Conservation (phyloP, 352 stramenopile genomes). For the Phytophthora pisi region DNA sequence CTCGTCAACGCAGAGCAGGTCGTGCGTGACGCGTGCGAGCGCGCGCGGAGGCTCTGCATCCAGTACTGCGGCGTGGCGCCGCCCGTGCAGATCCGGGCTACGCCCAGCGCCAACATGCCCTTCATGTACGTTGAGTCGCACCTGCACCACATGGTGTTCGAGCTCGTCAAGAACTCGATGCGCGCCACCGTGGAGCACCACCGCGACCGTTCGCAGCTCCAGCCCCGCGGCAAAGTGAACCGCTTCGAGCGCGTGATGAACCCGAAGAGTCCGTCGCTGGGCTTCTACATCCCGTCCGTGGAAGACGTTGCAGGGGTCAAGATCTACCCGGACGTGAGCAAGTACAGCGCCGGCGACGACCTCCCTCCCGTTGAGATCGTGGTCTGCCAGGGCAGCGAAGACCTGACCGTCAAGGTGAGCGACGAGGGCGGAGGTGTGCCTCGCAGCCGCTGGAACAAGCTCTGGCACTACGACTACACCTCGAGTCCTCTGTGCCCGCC, state of each 20-base stretch:
- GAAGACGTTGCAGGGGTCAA: slow-evolving; percentile 57
- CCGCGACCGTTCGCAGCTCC: slow-evolving; percentile 50
- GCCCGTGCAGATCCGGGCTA: slow-evolving; percentile 53
- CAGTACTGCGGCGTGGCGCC: slow-evolving; percentile 59
- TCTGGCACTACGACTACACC: slow-evolving; percentile 99
- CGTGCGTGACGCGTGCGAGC: slow-evolving; percentile 52
- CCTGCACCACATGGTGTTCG: slow-evolving; percentile 91
- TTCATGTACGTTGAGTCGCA: slow-evolving; percentile 86
- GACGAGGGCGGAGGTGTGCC: slow-evolving; percentile 98
- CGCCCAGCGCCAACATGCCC: slow-evolving; percentile 47
- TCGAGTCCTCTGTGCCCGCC: slow-evolving; percentile 81
- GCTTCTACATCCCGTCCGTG: slow-evolving; percentile 66
- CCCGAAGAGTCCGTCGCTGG: slow-evolving; percentile 54
- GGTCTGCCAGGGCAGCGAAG: slow-evolving; percentile 95
- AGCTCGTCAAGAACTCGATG: slow-evolving; percentile 99
- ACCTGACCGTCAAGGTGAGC: slow-evolving; percentile 97
- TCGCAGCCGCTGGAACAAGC: slow-evolving; percentile 94
- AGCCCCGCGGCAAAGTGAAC: slow-evolving; percentile 42
- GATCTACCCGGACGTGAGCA: slow-evolving; percentile 68
- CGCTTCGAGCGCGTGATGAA: slow-evolving; percentile 65
- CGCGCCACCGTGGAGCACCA: slow-evolving; percentile 96
- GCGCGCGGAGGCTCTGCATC: slow-evolving; percentile 52
- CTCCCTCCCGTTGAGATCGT: slow-evolving; percentile 96
- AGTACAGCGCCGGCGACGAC: slow-evolving; percentile 51
- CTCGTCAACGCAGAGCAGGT: slow-evolving; percentile 65